Percentiles rank a stretch among this genome's conserved stretches.
Evolutionary conservation across 225 moss, liverwort and hornwort genomes (phyloP).

Genomic region (Pseudisothecium myosuroides): DNA sequence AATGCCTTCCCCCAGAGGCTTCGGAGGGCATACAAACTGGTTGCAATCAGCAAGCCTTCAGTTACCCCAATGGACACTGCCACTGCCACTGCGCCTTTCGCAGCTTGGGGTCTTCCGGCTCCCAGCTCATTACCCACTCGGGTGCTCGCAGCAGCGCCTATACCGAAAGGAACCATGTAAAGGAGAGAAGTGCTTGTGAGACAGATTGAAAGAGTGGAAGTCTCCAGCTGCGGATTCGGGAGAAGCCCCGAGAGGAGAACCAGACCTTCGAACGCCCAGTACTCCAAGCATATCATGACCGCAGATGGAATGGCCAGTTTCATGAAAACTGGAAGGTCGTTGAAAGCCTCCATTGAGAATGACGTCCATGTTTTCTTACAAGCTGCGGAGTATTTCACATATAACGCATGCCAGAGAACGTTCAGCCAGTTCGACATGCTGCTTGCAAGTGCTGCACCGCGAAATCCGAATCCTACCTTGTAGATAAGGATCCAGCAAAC

Average conservation of each 20-base stretch:
- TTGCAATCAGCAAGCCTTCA: slow-evolving; percentile 20
- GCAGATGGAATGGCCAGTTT: slow-evolving; percentile 59
- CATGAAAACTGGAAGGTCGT: slow-evolving; percentile 35
- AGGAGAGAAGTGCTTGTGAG: slow-evolving; percentile 24
- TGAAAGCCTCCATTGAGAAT: slow-evolving; percentile 44
- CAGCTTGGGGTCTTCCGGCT: slow-evolving; percentile 40
- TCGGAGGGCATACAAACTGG: background rate
- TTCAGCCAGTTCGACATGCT: slow-evolving; percentile 49
- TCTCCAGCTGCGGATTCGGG: slow-evolving; percentile 65
- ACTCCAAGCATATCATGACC: slow-evolving; percentile 70
- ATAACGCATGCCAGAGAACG: slow-evolving; percentile 14
- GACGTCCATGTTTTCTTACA: slow-evolving; percentile 59
- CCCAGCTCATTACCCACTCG: slow-evolving; percentile 79
- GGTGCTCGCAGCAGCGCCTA: slow-evolving; percentile 48
- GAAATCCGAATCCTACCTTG: slow-evolving; percentile 38
- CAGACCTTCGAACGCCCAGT: slow-evolving; percentile 58
- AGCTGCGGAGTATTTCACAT: slow-evolving; percentile 22
- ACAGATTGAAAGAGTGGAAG: slow-evolving; percentile 53
- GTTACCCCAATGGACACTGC: slow-evolving; percentile 15
- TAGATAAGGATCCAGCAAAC: slow-evolving; percentile 51
- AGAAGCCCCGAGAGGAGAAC: slow-evolving; percentile 60
- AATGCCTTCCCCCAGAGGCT: slow-evolving; percentile 9
- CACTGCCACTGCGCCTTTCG: slow-evolving; percentile 28
- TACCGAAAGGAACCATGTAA: slow-evolving; percentile 45
- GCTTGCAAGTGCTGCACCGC: slow-evolving; percentile 54